These are phyloP conservation scores for Russula ochroleuca DNA, from an alignment of 768 basidiomycete species.

Conservation along the genomic window DNA sequence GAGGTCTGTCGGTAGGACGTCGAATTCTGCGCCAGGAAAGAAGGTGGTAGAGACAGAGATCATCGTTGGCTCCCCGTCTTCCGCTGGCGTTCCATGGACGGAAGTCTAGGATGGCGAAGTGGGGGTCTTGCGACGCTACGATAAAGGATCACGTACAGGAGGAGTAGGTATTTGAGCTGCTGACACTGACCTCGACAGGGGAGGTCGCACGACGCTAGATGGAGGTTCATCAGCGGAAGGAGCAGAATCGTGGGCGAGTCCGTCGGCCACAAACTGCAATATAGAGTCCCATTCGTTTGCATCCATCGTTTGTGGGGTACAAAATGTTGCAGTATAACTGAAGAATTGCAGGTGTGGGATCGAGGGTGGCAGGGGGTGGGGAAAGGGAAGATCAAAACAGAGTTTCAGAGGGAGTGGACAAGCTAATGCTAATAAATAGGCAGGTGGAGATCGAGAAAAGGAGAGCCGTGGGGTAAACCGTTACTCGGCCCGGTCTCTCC, in stretches of 20 bases:
- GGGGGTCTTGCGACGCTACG: conserved; percentile 7
- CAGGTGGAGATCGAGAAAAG: neutral
- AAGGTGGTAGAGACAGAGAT: conserved; percentile 84
- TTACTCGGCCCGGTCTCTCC: neutral
- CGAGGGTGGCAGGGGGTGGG: neutral
- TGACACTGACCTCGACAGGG: conserved; percentile 18
- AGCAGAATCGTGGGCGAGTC: conserved; percentile 33
- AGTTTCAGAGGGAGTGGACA: neutral
- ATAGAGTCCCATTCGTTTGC: conserved; percentile 58
- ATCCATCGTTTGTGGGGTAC: conserved; percentile 37
- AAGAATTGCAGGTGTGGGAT: neutral
- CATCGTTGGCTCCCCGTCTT: conserved; percentile 42
- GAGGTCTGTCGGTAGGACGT: conserved; percentile 54
- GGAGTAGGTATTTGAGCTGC: conserved; percentile 47
- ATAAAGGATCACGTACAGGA: conserved; percentile 44
- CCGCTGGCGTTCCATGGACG: conserved; percentile 35
- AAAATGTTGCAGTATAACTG: neutral
- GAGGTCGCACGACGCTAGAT: conserved; percentile 29
- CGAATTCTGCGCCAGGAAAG: conserved; percentile 59
- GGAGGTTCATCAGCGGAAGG: conserved; percentile 39
- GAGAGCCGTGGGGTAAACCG: neutral
- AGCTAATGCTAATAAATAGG: conserved; percentile 6
- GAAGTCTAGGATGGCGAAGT: conserved; percentile 32
- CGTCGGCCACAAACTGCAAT: conserved; percentile 53
- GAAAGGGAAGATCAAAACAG: neutral